Base-by-base conservation (phyloP, 1,139 yeast species). In the Hyphopichia wangnamkhiaoensis region DNA sequence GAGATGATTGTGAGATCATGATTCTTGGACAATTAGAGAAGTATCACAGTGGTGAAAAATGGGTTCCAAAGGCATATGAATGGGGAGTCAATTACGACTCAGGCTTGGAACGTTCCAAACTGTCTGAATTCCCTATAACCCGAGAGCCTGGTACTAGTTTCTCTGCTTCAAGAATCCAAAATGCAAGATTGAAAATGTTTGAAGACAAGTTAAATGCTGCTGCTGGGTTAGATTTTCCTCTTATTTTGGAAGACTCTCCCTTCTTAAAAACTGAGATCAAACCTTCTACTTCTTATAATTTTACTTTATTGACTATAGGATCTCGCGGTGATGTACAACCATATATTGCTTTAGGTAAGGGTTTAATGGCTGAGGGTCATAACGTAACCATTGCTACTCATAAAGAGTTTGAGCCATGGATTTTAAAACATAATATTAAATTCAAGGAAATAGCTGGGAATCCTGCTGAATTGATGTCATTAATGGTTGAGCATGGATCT, bases 291-390 rank as follows among this genome's bases (percentile, higher is more conserved):
- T 65, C 80, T 1, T 75, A 75, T 47, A 78, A 74, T 32, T 78
- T 91, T 52, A 84, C 89, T 0, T 65, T 90, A 40, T 64, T 91
- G 42, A 91, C 98, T 0, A 91, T 91, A 54, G 98, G 98, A 0
- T 88, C 96, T 0, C 71, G 98, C 41, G 98, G 98, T 32, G 98
- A 91, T 61, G 98, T 91, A 6, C 98, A 91, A 58, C 98, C 98
- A 0, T 93, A 90, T 56, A 84, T 91, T 47, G 93, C 98, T 0
- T 64, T 91, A n/a, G 94, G 88, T 0, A 80, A 82, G 50, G 96
- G 93, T 0, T 66, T 91, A 35, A 61, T 79, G 34, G 68, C 70
- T 23, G 96, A 91, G 52, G 97, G 97, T 0, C 97, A 91, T 54
- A 61, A 60, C 16, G 95, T 89, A 1, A 81, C 83, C 17, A 90